Conservation (phyloP, 2,329 filamentous ascomycete genomes). For the Davidsoniella eucalypti region DNA sequence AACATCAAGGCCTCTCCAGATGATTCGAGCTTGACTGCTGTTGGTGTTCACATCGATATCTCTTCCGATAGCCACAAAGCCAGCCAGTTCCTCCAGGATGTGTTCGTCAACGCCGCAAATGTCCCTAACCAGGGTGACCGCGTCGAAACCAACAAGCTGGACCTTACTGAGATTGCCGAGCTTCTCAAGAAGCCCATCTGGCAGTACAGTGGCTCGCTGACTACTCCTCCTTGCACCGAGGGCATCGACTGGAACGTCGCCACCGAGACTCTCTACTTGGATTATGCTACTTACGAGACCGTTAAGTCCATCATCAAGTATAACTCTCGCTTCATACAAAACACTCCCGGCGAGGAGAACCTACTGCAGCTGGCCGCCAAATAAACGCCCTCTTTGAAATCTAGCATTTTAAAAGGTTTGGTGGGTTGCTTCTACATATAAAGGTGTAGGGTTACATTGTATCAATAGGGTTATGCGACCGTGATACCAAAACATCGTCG, state of each 20-base stretch:
- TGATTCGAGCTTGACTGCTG: conserved; percentile 18
- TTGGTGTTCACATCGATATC: conserved; percentile 24
- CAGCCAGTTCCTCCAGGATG: conserved; percentile 20
- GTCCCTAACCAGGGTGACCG: conserved; percentile 17
- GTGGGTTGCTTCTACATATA: not conserved
- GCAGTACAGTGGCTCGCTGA: conserved; percentile 40
- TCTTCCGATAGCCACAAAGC: conserved; percentile 13
- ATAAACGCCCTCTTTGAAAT: not conserved
- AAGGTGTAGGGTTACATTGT: not conserved
- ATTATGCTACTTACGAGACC: conserved; percentile 31
- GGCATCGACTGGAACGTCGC: conserved; percentile 37
- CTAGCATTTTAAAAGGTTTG: not conserved
- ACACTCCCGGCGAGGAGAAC: conserved; percentile 28
- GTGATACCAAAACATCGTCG: not conserved
- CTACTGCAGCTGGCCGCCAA: conserved; percentile 15
- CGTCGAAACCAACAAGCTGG: conserved; percentile 21
- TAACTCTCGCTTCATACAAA: conserved; percentile 39
- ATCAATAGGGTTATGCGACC: not conserved
- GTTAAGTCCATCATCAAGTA: conserved; percentile 38
- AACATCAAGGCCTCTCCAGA: not conserved
- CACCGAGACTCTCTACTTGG: conserved; percentile 29
- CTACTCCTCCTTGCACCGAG: conserved; percentile 45
- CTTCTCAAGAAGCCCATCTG: conserved; percentile 20
- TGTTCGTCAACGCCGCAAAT: conserved; percentile 23
- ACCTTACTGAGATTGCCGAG: conserved; percentile 25